Base-by-base conservation (phyloP, 1,284 basidiomycete species). In the Entoloma clypeatum region DNA sequence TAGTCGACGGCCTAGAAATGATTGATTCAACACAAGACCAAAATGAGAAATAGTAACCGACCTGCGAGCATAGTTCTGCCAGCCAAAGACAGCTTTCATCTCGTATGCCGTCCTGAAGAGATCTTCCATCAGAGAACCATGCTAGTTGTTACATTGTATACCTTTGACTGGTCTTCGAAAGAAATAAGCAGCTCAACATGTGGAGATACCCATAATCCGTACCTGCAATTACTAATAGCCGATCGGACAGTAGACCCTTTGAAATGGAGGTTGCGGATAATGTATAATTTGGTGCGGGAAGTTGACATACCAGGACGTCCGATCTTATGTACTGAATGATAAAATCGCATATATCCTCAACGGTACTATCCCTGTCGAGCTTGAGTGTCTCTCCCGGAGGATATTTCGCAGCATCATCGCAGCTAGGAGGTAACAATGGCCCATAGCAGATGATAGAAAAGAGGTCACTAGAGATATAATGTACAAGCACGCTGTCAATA, bases 311-410 rank as follows among this genome's bases (percentile, higher is more conserved):
- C 64, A 85, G 60, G 24, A 86, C 72, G 53, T 91, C 87, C 0
- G 85, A 87, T 47, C 85, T 76, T 54, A 90, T 86, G 45, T 87
- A 92, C 51, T 91, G 80, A 14, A 92, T 77, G 21, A 92, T 71
- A 56, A 92, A 92, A 48, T 90, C 73, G 47, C 81, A 84, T 2
- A 92, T 79, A 50, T 92, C 87, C 2, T 82, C 71, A 5, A 90
- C 75, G 0, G 73, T 79, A 46, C 79, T 79, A 2, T 76, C 67
- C 17, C 74, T 67, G 3, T 73, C 70, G 2, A 86, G 63, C 4
- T 62, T 63, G 13, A 70, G 60, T 22, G 69, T 61, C 0, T 49
- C 47, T 3, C 60, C 64, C 6, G 69, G 39, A 2, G 62, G 52
- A 54, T 90, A 89, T 7, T 64, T 57, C 2, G 77, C 81, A 8